These are phyloP conservation scores for Chenopodium album DNA, from an alignment of 148 eudicot genomes.

Conservation along the genomic window DNA sequence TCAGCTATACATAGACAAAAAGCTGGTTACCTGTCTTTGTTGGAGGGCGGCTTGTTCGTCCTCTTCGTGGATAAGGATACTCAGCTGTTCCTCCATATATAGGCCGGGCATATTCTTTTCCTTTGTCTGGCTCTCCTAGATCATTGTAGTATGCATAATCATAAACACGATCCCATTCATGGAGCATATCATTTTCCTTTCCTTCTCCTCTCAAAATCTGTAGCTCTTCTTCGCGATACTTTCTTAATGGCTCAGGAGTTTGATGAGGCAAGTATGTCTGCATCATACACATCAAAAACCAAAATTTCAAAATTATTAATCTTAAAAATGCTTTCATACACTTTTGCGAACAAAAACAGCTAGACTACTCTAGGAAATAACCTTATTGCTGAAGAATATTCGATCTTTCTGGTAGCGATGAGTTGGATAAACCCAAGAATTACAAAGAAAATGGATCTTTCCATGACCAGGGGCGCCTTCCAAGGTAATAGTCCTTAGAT, in stretches of 20 bases:
- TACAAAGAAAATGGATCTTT: constrained; percentile 52
- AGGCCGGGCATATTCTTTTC: constrained; percentile 46
- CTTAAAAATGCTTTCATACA: background rate
- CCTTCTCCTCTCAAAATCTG: constrained; percentile 64
- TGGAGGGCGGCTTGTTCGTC: constrained; percentile 70
- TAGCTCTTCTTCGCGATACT: constrained; percentile 68
- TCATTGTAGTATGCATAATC: constrained; percentile 81
- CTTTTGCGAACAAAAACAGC: background rate
- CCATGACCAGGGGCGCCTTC: constrained; percentile 50
- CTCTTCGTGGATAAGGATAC: constrained; percentile 88
- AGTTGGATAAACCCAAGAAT: constrained; percentile 69
- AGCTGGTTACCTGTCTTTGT: constrained; percentile 47
- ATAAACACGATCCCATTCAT: constrained; percentile 89
- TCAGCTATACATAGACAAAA: background rate
- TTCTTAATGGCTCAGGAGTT: constrained; percentile 57
- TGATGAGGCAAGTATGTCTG: constrained; percentile 73
- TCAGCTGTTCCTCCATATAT: constrained; percentile 62
- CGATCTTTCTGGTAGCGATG: constrained; percentile 47
- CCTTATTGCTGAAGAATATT: constrained; percentile 72
- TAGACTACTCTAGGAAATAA: constrained; percentile 6
- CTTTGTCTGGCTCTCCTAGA: constrained; percentile 66
- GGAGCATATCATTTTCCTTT: constrained; percentile 49
- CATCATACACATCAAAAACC: background rate
- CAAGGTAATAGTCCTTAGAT: constrained; percentile 56
- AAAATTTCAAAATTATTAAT: background rate